These are phyloP conservation scores for Lactifluus echinatus DNA, from an alignment of 768 basidiomycete species.

Conservation along the genomic window DNA sequence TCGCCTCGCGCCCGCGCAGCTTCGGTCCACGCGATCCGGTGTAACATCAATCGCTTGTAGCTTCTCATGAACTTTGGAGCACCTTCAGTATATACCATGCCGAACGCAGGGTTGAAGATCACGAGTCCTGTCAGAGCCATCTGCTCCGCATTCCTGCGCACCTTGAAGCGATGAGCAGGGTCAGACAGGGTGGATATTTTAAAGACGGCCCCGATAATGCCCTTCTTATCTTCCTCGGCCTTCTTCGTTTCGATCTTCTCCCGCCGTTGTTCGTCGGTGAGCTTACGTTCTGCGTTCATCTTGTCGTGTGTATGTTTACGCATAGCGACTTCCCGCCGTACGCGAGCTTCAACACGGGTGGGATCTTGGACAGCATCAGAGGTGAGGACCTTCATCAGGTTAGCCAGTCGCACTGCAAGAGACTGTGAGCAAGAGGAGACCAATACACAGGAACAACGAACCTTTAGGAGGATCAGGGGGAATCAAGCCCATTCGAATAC, in stretches of 20 bases:
- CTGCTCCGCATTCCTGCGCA: slow-evolving; percentile 93
- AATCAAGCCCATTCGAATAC: slow-evolving; percentile 90
- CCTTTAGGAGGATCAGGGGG: slow-evolving; percentile 96
- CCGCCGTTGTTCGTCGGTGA: slow-evolving; percentile 81
- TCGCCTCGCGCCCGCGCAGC: slow-evolving; percentile 69
- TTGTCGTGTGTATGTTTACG: slow-evolving; percentile 86
- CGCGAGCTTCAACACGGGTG: slow-evolving; percentile 92
- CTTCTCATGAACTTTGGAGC: slow-evolving; percentile 74
- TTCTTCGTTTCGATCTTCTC: slow-evolving; percentile 87
- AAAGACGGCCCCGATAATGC: slow-evolving; percentile 75
- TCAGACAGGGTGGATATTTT: slow-evolving; percentile 88
- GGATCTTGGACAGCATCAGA: slow-evolving; percentile 97
- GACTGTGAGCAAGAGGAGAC: slow-evolving; percentile 4
- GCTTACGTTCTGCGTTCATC: slow-evolving; percentile 86
- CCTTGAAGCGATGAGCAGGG: slow-evolving; percentile 91
- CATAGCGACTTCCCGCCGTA: slow-evolving; percentile 86
- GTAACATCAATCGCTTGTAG: slow-evolving; percentile 80
- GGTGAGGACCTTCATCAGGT: slow-evolving; percentile 96
- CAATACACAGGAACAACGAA: slow-evolving; percentile 25
- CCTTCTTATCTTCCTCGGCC: slow-evolving; percentile 80
- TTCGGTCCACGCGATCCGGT: slow-evolving; percentile 92
- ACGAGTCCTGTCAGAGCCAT: slow-evolving; percentile 80
- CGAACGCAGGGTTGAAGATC: slow-evolving; percentile 85
- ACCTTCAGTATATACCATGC: slow-evolving; percentile 90
- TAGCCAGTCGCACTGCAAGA: slow-evolving; percentile 74